These are phyloP conservation scores for Rutstroemia sp. DNA, from an alignment of 2,329 filamentous ascomycete species.

Conservation along the genomic window DNA sequence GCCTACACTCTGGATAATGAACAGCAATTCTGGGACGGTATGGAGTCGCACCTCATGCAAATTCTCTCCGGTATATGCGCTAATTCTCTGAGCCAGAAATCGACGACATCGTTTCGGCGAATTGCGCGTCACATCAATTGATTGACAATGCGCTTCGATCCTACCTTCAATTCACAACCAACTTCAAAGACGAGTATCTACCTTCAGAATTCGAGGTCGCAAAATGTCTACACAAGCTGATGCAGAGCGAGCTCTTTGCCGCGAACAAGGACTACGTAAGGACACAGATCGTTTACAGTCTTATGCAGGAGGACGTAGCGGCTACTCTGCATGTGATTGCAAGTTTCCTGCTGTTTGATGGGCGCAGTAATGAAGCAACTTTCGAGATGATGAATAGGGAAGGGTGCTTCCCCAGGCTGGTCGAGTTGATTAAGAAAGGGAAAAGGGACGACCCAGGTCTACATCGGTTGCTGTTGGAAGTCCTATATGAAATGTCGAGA, in stretches of 20 bases:
- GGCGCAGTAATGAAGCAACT: conserved; percentile 65
- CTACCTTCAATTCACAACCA: conserved; percentile 73
- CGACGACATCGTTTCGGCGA: conserved; percentile 53
- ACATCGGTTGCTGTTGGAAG: conserved; percentile 74
- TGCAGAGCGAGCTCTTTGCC: conserved; percentile 67
- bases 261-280: conserved; percentile 79
- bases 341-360: conserved; percentile 81
- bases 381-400: conserved; percentile 86
- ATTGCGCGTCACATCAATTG: conserved; percentile 50
- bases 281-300: conserved; percentile 83
- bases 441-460: conserved; percentile 61
- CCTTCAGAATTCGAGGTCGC: conserved; percentile 72
- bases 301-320: conserved; percentile 82
- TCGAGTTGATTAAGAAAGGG: conserved; percentile 68
- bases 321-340: conserved; percentile 74
- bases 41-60: conserved; percentile 24
- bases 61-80: not conserved
- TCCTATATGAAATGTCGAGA: conserved; percentile 94
- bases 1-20: conserved; percentile 66
- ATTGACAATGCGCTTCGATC: conserved; percentile 82
- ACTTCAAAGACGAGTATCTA: conserved; percentile 68
- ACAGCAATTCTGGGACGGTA: conserved; percentile 86
- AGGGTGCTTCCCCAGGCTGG: conserved; percentile 72
- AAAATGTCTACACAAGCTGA: conserved; percentile 70
- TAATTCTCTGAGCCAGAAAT: conserved; percentile 43